Evolutionary conservation across 768 basidiomycete genomes (phyloP), one percentile per base, ranked within the genome.

Genomic region (Leccinum pellstonianum): DNA sequence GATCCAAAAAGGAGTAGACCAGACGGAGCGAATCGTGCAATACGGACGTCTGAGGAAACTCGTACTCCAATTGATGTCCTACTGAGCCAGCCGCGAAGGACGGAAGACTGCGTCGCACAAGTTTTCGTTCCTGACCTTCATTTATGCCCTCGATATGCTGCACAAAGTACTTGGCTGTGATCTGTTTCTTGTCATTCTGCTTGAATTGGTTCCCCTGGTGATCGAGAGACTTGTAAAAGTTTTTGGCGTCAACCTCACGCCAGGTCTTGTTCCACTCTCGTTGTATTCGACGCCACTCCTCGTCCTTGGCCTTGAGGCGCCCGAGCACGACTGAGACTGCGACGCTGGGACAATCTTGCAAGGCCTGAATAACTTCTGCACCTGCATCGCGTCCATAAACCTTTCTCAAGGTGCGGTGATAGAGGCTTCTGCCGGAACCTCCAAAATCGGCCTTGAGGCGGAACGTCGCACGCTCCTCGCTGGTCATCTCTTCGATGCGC

Each of bases 221-320:
- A 71, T 99, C 97, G 53, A 98, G 86, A 31, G 90, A 89, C 77
- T 96, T 98, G 86, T 97, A 96, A 72, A 95, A 98, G 78, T 98
- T 98, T 77, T 94, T 95, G 57, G 89, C 88, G 68, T 99, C 94
- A 52, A 95, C 90, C 72, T 98, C 96, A 54, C 94, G 83, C 97
- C 97, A 98, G 15, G 94, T 95, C 61, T 90, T 84, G 76, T 90
- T 93, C 93, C 94, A 98, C 74, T 98, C 95, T 29, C 96, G 83
- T 73, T 95, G 92, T 29, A 90, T 87, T 33, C 92, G 83, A 68
- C 93, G 87, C 97, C 97, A 99, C 71, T 99, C 97, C 61, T 97
- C 95, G 72, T 98, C 92, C 74, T 95, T 97, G 70, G 87, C 86
- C 77, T 93, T 95, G 49, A 99, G 79, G 10, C 97, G 86, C 47